phyloP scores from a whole-genome alignment of 495 filamentous ascomycete genomes.

The Tuber magnatum region DNA sequence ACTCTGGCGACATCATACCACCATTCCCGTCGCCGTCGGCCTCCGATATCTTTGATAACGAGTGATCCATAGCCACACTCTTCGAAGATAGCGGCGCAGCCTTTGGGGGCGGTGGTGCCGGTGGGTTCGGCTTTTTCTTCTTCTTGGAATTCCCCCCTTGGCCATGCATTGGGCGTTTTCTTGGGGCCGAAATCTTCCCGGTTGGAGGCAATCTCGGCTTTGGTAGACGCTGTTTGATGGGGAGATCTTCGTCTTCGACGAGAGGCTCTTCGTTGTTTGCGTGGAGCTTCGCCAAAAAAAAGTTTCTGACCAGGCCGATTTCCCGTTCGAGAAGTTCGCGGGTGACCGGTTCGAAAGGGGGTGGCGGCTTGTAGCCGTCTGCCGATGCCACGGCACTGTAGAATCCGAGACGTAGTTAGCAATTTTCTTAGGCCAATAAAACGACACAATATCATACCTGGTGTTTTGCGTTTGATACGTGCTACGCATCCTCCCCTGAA shows the following conservation, averaged over 20 bases:
- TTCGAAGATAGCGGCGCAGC: constrained; percentile 21
- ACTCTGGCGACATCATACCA: constrained; percentile 64
- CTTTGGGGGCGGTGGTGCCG: constrained; percentile 25
- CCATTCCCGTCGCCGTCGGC: constrained; percentile 52
- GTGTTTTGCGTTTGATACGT: constrained; percentile 68
- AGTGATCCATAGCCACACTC: constrained; percentile 26
- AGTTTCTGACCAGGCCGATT: constrained; percentile 77
- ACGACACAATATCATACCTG: constrained; percentile 24
- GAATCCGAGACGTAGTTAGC: constrained; percentile 18
- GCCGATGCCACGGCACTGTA: constrained; percentile 47
- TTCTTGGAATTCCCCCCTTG: constrained; percentile 71
- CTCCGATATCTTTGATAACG: constrained; percentile 42
- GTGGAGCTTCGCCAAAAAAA: constrained; percentile 81
- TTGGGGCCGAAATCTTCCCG: constrained; percentile 84
- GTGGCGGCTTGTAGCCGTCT: constrained; percentile 62
- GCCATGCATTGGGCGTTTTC: constrained; percentile 76
- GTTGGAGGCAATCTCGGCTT: constrained; percentile 88
- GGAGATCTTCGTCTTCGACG: constrained; percentile 90
- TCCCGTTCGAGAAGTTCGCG: constrained; percentile 65
- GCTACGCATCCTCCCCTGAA: constrained; percentile 81
- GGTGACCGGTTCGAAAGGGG: constrained; percentile 71
- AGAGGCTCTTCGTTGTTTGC: constrained; percentile 79
- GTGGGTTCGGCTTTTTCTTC: constrained; percentile 48
- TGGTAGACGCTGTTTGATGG: constrained; percentile 81
- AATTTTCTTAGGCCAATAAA: constrained; percentile 7